phyloP scores from a whole-genome alignment of 2,329 filamentous ascomycete species.

The Pyricularia sp. region DNA sequence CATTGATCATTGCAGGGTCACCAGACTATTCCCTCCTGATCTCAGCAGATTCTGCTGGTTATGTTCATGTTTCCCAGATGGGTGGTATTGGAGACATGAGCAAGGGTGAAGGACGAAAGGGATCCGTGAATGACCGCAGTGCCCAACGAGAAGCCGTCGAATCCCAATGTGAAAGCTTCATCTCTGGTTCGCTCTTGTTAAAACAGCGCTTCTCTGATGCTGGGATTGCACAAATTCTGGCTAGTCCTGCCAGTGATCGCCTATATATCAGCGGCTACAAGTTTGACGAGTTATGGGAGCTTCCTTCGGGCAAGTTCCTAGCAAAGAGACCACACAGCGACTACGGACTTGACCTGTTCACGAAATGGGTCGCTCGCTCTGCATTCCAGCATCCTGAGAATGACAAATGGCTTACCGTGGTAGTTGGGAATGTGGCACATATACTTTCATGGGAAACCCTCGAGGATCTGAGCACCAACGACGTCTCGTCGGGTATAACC shows the following conservation, averaged over 20 bases:
- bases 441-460: too few species aligned
- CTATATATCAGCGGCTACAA: constrained; percentile 13
- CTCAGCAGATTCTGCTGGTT: too few species aligned
- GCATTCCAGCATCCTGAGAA: background rate
- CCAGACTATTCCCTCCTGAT: too few species aligned
- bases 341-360: background rate
- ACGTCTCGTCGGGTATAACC: too few species aligned
- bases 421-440: too few species aligned
- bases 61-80: too few species aligned
- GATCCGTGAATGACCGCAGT: background rate
- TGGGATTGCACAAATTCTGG: constrained; percentile 5
- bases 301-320: constrained; percentile 10
- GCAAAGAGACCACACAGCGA: background rate
- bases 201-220: background rate
- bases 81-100: too few species aligned
- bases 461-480: too few species aligned
- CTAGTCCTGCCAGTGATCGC: constrained; percentile 12
- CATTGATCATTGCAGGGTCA: background rate
- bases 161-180: background rate
- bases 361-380: background rate
- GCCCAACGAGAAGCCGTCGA: background rate
- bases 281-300: constrained; percentile 14
- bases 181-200: background rate
- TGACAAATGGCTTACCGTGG: too few species aligned
- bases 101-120: background rate